Evolutionary conservation across 2,329 filamentous ascomycete genomes (phyloP), one percentile per base, ranked within the genome.

Genomic region (Colletotrichum lini): DNA sequence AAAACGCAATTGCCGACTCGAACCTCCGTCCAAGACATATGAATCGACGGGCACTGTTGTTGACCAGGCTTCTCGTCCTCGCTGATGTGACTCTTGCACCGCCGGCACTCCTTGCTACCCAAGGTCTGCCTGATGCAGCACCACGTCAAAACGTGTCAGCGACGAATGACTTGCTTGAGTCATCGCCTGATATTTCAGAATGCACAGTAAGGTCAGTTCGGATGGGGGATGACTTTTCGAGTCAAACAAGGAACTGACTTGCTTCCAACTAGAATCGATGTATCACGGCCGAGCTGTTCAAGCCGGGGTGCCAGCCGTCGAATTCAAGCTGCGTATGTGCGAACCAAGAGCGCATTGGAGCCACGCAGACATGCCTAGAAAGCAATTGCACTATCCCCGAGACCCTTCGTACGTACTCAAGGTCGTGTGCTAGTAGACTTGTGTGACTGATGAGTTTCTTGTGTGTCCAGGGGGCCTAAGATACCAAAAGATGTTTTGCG

Each of bases 351-450:
- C 50, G 30, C 23, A 30, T 53, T 4, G 13, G 12, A 16, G 13
- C 8, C 50, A 53, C 50, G 15, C 23, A 30, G 26, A 35, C 7
- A 18, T 53, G 50, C 35, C 9, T 53, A 18, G 50, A 15, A 12
- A 53, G 23, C 18, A 53, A 53, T n/a, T 53, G 50, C 50, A 53
- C 50, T 7, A 53, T 53, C 3, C 50, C 50, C 30, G 50, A 53
- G 8, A 26, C 26, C 26, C 50, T 53, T 6, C 23, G 50, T 53
- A 16, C 16, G 50, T 53, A 53, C 8, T n/a, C n/a, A 16, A 35
- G 13, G 26, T 9, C 3, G 2, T 38, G 1, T 10, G 35, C 35
- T 38, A 38, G 35, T 38, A 2, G 1, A 38, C 9, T 2, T 12
- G 35, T 2, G 9, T 38, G 3, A 38, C 8, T 38, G 9, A 38